Evolutionary conservation across 345 rosid genomes (phyloP), one percentile per base, ranked within the genome.

Genomic region (Eucalyptus globulus): DNA sequence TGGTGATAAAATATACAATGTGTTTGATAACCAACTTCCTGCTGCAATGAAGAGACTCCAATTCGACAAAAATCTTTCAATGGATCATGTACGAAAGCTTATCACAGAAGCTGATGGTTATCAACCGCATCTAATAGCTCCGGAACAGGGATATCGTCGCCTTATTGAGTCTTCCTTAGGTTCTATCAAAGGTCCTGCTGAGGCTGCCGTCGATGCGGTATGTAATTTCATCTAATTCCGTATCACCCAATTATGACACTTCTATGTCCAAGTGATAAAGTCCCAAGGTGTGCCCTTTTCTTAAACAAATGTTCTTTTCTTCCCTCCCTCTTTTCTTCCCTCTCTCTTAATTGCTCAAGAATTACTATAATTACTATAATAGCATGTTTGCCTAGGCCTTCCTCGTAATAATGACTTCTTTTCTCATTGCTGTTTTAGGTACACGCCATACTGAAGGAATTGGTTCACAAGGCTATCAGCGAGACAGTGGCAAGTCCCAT

Each of bases 61-160:
- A 62, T 97, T 97, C 86, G 99, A 98, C 92, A 97, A 95, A 89
- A 95, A 97, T 87, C 98, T 97, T 87, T 94, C 99, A 26, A 91
- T 95, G 95, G 99, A 97, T 47, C 97, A 96, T 91, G 95, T 97
- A 49, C 88, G 97, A 26, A 97, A 97, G 92, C 93, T 97, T 87
- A 95, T 97, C 54, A 95, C 99, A 11, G 99, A 97, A 95, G 99
- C 99, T 83, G 99, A 97, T 94, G 99, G 99, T 87, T 97, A 97
- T 91, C 99, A 96, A 91, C 99, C 99, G 5, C 99, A 97, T 97
- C 94, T 97, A 49, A 96, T 97, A 88, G 99, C 99, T 91, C 99
- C 99, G 37, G 99, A 97, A 86, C 98, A 97, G 94, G 99, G 99
- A 89, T 97, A 97, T 89, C 96, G 99, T 54, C 98, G 97, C 67